Base-by-base conservation (phyloP, 2,329 filamentous ascomycete genomes). In the Pseudonectria foliicola region DNA sequence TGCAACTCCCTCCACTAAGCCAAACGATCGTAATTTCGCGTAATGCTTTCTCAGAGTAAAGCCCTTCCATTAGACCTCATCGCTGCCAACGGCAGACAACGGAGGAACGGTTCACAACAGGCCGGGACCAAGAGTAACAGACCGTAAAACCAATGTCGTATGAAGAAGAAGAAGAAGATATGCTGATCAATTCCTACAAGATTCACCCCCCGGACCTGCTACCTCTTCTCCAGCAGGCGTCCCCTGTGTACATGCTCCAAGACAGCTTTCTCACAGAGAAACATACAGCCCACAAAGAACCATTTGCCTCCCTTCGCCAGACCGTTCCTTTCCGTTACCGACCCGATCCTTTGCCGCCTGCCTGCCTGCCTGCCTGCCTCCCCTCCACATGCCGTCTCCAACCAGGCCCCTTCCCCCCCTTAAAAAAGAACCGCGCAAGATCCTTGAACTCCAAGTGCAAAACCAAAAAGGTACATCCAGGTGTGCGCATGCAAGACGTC, bases 391-490 rank as follows among this genome's bases (percentile, higher is more conserved):
- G 13, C 14, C 30, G 34, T n/a, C 31, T 43, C 33, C 30, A 29
- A 37, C 44, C 39, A 34, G 28, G 35, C 26, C 29, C 42, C 45
- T 8, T 15, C 7, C 16, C 16, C 31, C 25, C 13, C 36, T 27
- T 38, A 31, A 31, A 35, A 36, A 52, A 55, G 46, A 56, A 45
- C 50, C 50, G 40, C 42, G 37, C 40, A 48, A 53, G 50, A 53
- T 59, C 58, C 55, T 46, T 44, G 45, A 55, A 60, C 57, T 60
- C 57, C 57, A 49, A 52, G 53, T 56, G 52, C 56, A 59, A 60
- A 53, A 57, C 48, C 57, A 54, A 59, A 61, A 60, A 41, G 38
- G 55, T 58, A 61, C 56, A 61, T 61, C 57, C 57, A 60, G 57
- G 57, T 59, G 49, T 54, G 42, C 41, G 12, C 27, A 29, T 14